These are phyloP conservation scores for Dionaea muscipula DNA, from an alignment of 179 eudicot species.

Conservation along the genomic window DNA sequence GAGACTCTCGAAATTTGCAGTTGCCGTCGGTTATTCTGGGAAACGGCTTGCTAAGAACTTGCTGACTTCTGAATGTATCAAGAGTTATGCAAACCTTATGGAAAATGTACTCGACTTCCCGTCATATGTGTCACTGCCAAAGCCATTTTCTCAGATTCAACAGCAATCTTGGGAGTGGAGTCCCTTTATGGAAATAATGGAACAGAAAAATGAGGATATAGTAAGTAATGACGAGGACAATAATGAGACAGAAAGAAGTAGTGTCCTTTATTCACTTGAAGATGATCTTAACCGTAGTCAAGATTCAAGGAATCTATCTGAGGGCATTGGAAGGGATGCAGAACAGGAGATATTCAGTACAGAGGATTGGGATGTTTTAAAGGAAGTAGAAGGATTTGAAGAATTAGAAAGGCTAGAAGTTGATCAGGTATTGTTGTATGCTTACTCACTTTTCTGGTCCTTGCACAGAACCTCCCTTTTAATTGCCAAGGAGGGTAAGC, in stretches of 20 bases:
- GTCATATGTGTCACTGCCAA: slow-evolving; percentile 60
- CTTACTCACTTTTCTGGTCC: neutral
- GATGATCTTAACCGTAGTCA: slow-evolving; percentile 27
- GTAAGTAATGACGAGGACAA: slow-evolving; percentile 18
- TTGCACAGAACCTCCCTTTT: neutral
- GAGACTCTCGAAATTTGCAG: slow-evolving; percentile 51
- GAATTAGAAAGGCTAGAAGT: slow-evolving; percentile 61
- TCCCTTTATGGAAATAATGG: slow-evolving; percentile 36
- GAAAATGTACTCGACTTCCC: slow-evolving; percentile 66
- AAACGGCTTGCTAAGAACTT: slow-evolving; percentile 63
- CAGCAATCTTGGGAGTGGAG: slow-evolving; percentile 71
- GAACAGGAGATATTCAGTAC: slow-evolving; percentile 35
- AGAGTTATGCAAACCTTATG: slow-evolving; percentile 57
- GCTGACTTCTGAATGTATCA: slow-evolving; percentile 65
- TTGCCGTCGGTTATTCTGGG: slow-evolving; percentile 59
- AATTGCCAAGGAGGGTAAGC: slow-evolving; percentile 3
- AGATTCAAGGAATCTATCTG: slow-evolving; percentile 22
- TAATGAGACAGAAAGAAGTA: slow-evolving; percentile 21
- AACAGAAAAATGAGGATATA: slow-evolving; percentile 17
- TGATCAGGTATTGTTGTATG: slow-evolving; percentile 46
- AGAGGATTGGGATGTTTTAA: slow-evolving; percentile 59
- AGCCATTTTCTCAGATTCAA: slow-evolving; percentile 45
- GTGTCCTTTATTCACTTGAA: slow-evolving; percentile 50
- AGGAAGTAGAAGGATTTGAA: slow-evolving; percentile 51
- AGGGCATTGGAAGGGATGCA: slow-evolving; percentile 18